These are phyloP conservation scores for Saccharomycopsis fibuligera DNA, from an alignment of 805 yeast genomes.

Conservation along the genomic window DNA sequence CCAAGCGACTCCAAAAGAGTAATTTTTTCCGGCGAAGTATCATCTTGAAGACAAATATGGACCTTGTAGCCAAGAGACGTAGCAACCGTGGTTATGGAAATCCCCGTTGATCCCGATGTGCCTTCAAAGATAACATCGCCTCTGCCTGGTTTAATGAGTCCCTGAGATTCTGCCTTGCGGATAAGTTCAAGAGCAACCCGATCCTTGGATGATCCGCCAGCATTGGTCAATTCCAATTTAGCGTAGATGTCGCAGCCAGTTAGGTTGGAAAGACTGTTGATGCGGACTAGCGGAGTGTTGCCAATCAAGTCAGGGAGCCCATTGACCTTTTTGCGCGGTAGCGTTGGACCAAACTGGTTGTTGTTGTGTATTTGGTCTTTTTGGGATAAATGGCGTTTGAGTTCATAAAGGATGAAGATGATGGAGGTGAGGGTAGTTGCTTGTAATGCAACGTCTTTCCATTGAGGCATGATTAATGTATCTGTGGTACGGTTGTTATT, in stretches of 20 bases:
- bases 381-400: too few relatives aligned
- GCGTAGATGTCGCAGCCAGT: slow-evolving; percentile 86
- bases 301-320: slow-evolving; percentile 82
- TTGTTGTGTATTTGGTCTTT: too few relatives aligned
- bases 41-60: slow-evolving; percentile 93
- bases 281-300: slow-evolving; percentile 76
- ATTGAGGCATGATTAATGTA: neutral
- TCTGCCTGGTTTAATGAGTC: slow-evolving; percentile 48
- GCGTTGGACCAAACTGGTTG: neutral
- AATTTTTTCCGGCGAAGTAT: slow-evolving; percentile 80
- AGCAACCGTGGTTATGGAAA: slow-evolving; percentile 85
- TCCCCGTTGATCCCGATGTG: slow-evolving; percentile 95
- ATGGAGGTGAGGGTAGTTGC: neutral
- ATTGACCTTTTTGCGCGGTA: slow-evolving; percentile 20
- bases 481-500: neutral
- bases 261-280: slow-evolving; percentile 58
- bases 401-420: neutral
- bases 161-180: slow-evolving; percentile 54
- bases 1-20: slow-evolving; percentile 68
- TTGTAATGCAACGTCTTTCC: neutral
- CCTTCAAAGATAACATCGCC: slow-evolving; percentile 88
- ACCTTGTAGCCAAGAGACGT: slow-evolving; percentile 83
- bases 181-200: slow-evolving; percentile 86
- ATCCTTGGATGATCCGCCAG: slow-evolving; percentile 95
- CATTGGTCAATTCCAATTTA: slow-evolving; percentile 77